Evolutionary conservation across 169 alveolate species (phyloP).

Genomic region (Neospora caninum): DNA sequence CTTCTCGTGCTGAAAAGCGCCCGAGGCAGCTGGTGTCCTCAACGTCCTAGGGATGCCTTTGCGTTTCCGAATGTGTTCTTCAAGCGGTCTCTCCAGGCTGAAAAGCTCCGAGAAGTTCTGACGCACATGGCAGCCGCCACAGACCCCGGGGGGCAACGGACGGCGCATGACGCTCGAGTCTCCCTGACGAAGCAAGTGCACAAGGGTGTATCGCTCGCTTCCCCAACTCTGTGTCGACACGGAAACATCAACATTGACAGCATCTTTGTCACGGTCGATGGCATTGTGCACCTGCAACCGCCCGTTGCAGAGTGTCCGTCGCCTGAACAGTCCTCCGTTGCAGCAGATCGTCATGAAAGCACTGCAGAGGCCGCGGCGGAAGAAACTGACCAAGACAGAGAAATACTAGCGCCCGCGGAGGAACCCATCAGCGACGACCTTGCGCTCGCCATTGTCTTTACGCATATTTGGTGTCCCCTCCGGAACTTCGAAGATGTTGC

Average conservation of each 20-base stretch:
- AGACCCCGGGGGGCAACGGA: background rate
- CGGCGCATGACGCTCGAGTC: background rate
- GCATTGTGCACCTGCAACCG: background rate
- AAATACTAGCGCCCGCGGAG: background rate
- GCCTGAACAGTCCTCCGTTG: background rate
- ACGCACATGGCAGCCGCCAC: background rate
- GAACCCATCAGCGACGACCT: background rate
- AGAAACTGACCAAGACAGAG: background rate
- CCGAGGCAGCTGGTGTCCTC: background rate
- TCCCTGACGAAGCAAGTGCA: background rate
- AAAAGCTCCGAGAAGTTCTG: background rate
- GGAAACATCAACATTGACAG: background rate
- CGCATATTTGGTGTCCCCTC: background rate
- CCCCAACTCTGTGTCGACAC: background rate
- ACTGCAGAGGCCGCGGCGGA: background rate
- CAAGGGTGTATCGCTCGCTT: background rate
- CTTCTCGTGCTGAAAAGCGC: background rate
- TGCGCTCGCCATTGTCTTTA: background rate
- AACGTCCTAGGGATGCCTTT: too few species aligned
- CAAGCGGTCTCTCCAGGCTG: background rate
- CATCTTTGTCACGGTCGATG: background rate
- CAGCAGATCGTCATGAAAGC: background rate
- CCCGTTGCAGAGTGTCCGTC: background rate
- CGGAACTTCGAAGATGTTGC: background rate
- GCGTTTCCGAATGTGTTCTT: background rate